Percentiles rank a stretch among this genome's conserved stretches.
phyloP scores from a whole-genome alignment of 768 basidiomycete genomes.

The Wakefieldia striispora region DNA sequence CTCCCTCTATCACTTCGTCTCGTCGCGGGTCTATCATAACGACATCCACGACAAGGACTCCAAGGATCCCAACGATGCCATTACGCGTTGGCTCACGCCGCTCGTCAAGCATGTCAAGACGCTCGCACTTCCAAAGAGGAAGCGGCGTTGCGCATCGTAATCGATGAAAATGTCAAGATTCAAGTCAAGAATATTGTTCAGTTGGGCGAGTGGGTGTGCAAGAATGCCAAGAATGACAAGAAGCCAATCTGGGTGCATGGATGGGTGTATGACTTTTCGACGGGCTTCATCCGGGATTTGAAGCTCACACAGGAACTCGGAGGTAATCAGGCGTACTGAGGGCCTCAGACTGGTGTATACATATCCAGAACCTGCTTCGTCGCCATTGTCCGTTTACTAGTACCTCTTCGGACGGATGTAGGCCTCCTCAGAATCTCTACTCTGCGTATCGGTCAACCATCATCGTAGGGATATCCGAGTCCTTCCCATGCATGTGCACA shows the following conservation, averaged over 20 bases:
- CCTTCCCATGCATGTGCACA: too few relatives aligned
- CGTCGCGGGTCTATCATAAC: slow-evolving; percentile 15
- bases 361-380: too few relatives aligned
- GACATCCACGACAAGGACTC: slow-evolving; percentile 8
- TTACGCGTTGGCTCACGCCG: slow-evolving; percentile 72
- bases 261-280: slow-evolving; percentile 66
- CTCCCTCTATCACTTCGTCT: slow-evolving; percentile 12
- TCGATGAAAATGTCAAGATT: slow-evolving; percentile 58
- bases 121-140: slow-evolving; percentile 35
- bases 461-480: too few relatives aligned
- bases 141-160: slow-evolving; percentile 33
- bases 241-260: slow-evolving; percentile 64
- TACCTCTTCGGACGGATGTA: too few relatives aligned
- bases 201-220: slow-evolving; percentile 38
- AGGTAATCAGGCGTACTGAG: too few relatives aligned
- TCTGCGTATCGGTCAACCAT: too few relatives aligned
- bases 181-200: slow-evolving; percentile 50
- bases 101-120: slow-evolving; percentile 51
- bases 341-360: too few relatives aligned
- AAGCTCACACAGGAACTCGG: slow-evolving; percentile 36
- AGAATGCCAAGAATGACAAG: slow-evolving; percentile 26
- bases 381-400: too few relatives aligned
- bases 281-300: slow-evolving; percentile 59
- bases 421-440: too few relatives aligned
- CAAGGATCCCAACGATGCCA: slow-evolving; percentile 40